Percentiles rank a stretch among this genome's conserved stretches.
Conservation (phyloP, 495 filamentous ascomycete species). For the Terfezia boudieri region DNA sequence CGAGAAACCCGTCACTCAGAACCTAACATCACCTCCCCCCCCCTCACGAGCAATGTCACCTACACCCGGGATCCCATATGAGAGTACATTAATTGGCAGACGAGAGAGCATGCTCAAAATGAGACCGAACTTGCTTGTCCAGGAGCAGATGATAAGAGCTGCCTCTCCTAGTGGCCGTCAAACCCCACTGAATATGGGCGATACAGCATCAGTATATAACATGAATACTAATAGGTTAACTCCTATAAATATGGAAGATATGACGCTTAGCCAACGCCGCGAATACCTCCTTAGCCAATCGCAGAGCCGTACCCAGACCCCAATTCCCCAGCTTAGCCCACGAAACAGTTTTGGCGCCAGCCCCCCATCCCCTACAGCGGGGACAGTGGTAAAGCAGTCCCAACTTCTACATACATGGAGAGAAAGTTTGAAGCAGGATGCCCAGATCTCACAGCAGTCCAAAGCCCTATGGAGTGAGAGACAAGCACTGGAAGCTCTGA, state of each 20-base stretch:
- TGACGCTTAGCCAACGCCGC: background rate
- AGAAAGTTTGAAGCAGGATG: slow-evolving; percentile 43
- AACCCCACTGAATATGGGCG: background rate
- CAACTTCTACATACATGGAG: slow-evolving; percentile 53
- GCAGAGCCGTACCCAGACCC: too few relatives aligned
- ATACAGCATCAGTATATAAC: slow-evolving; percentile 6
- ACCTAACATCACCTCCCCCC: slow-evolving; percentile 27
- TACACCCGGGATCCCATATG: background rate
- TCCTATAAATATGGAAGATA: background rate
- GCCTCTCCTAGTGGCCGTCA: background rate
- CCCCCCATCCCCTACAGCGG: background rate
- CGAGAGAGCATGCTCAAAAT: slow-evolving; percentile 37
- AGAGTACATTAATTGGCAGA: slow-evolving; percentile 34
- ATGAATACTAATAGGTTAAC: background rate
- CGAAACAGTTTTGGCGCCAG: background rate
- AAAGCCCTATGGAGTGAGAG: slow-evolving; percentile 22
- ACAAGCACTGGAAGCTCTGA: slow-evolving; percentile 24
- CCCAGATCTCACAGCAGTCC: slow-evolving; percentile 23
- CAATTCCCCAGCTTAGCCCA: background rate
- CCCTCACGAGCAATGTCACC: slow-evolving; percentile 20
- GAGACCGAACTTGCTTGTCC: slow-evolving; percentile 19
- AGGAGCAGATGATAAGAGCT: slow-evolving; percentile 4
- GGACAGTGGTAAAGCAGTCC: background rate
- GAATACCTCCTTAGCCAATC: background rate
- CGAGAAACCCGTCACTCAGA: background rate